These are phyloP conservation scores for Parmelia sp. DNA, from an alignment of 495 filamentous ascomycete genomes.

Conservation along the genomic window DNA sequence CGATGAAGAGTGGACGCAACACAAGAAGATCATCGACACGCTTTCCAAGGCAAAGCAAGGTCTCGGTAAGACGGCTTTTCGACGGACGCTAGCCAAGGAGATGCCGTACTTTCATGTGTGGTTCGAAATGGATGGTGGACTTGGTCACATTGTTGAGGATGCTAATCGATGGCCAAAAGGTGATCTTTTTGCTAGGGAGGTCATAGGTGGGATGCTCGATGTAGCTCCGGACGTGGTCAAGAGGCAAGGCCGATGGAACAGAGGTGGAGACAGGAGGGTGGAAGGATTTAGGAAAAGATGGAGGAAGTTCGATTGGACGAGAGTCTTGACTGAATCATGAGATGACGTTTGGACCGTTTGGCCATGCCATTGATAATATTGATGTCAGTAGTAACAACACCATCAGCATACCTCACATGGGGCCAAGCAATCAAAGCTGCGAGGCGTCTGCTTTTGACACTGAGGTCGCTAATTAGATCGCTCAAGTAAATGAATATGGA, in stretches of 20 bases:
- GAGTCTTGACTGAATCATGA: conserved; percentile 58
- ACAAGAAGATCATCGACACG: conserved; percentile 90
- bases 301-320: conserved; percentile 95
- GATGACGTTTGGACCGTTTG: no score
- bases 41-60: conserved; percentile 61
- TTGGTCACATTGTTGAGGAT: conserved; percentile 92
- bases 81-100: conserved; percentile 79
- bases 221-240: conserved; percentile 76
- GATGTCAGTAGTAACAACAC: not conserved
- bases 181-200: conserved; percentile 88
- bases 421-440: not conserved
- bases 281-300: conserved; percentile 78
- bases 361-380: not conserved
- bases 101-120: conserved; percentile 99
- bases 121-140: conserved; percentile 86
- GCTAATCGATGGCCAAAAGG: conserved; percentile 80
- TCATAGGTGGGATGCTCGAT: conserved; percentile 91
- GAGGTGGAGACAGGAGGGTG: conserved; percentile 60
- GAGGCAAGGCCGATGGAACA: conserved; percentile 85
- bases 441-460: not conserved
- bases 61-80: conserved; percentile 74
- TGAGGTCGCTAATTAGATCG: not conserved
- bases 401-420: not conserved
- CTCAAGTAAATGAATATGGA: no score
- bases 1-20: conserved; percentile 92